Conservation (phyloP, 1,139 yeast species). For the Williopsis jadinii region DNA sequence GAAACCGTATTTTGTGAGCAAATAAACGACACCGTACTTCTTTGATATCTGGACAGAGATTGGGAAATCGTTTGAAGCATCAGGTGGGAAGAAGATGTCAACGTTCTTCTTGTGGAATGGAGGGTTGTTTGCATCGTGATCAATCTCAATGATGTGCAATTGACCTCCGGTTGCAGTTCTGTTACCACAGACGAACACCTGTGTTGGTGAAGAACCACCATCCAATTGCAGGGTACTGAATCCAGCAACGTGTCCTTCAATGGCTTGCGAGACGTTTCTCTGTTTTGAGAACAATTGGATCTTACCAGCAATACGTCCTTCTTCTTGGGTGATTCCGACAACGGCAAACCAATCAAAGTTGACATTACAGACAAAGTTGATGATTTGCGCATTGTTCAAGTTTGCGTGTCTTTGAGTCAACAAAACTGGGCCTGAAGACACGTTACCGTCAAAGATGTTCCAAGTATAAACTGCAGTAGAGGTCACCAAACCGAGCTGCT, state of each 20-base stretch:
- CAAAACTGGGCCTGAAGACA: slow-evolving; percentile 65
- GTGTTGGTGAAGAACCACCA: slow-evolving; percentile 72
- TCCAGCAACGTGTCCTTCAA: slow-evolving; percentile 95
- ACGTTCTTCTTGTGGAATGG: slow-evolving; percentile 92
- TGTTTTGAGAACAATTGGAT: slow-evolving; percentile 86
- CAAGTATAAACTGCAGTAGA: slow-evolving; percentile 69
- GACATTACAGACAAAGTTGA: slow-evolving; percentile 80
- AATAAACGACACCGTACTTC: slow-evolving; percentile 79
- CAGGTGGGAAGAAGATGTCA: slow-evolving; percentile 95
- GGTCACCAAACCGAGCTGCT: slow-evolving; percentile 78
- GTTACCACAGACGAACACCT: slow-evolving; percentile 83
- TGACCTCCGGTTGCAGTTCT: slow-evolving; percentile 71
- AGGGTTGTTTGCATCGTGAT: slow-evolving; percentile 75
- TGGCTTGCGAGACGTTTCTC: slow-evolving; percentile 91
- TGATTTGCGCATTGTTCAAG: slow-evolving; percentile 78
- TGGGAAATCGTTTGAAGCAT: slow-evolving; percentile 95
- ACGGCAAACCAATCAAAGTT: slow-evolving; percentile 90
- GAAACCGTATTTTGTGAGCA: slow-evolving; percentile 92
- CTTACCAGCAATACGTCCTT: slow-evolving; percentile 93
- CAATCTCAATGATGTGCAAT: slow-evolving; percentile 92
- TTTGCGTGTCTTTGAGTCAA: slow-evolving; percentile 81
- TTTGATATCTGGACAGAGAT: slow-evolving; percentile 84
- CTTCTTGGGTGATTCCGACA: slow-evolving; percentile 92
- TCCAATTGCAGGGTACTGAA: slow-evolving; percentile 73
- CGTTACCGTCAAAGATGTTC: slow-evolving; percentile 78